Percentiles rank a stretch among this genome's conserved stretches.
These are phyloP conservation scores for Penstemon newberryi DNA, from an alignment of 257 asterid genomes.

Conservation along the genomic window DNA sequence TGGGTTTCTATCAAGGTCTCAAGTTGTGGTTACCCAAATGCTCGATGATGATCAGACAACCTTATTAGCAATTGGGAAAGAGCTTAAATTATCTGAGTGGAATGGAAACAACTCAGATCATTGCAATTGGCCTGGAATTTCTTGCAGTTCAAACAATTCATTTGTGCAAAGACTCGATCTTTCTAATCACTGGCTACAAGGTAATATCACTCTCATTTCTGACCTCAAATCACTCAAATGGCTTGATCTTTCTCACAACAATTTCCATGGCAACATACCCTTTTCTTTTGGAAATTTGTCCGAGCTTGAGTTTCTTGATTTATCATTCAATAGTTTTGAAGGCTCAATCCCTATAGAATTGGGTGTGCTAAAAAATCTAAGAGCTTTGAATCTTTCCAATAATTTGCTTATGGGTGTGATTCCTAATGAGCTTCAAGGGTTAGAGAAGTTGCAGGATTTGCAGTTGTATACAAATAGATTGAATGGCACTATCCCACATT, in stretches of 20 bases:
- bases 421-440: constrained; percentile 64
- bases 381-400: constrained; percentile 66
- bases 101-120: constrained; percentile 48
- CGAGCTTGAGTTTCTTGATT: constrained; percentile 84
- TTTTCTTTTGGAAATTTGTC: constrained; percentile 57
- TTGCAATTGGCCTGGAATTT: constrained; percentile 80
- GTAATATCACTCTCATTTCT: constrained; percentile 73
- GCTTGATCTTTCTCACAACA: constrained; percentile 87
- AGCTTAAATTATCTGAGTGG: constrained; percentile 69
- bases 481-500: constrained; percentile 78
- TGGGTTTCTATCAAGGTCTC: constrained; percentile 54
- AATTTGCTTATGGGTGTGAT: constrained; percentile 59
- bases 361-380: constrained; percentile 53
- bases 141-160: constrained; percentile 66
- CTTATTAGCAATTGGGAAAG: constrained; percentile 58
- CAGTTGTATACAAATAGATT: constrained; percentile 64
- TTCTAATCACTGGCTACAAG: constrained; percentile 65
- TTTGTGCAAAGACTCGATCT: constrained; percentile 77
- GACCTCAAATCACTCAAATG: constrained; percentile 70
- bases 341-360: constrained; percentile 67
- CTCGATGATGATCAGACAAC: constrained; percentile 54
- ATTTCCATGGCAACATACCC: constrained; percentile 72
- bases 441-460: constrained; percentile 61
- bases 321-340: constrained; percentile 69
- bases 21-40: constrained; percentile 38